Base-by-base conservation (phyloP, 352 stramenopile genomes). In the Pythium diclinum region DNA sequence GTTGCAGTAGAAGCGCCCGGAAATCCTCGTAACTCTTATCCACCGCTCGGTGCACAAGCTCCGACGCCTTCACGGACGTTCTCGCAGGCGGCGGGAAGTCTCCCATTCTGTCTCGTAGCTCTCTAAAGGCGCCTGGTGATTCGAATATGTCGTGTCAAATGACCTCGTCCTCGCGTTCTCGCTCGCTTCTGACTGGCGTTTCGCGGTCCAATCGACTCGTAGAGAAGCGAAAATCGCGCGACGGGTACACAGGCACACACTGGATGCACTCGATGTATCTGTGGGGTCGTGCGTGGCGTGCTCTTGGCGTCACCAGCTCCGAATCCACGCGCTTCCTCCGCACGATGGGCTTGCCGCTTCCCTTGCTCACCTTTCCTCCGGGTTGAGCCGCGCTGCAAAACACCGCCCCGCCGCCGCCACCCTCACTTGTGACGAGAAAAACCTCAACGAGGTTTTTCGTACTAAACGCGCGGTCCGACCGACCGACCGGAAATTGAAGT, bases 11-110 rank as follows among this genome's bases (percentile, higher is more conserved):
- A 51, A 94, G 72, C 58, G 81, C 69, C 25, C 83, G 85, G 63
- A 94, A 85, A 55, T 91, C 79, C 53, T 94, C 86, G 56, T 94
- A 94, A 71, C 82, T 92, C 70, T 84, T 86, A 66, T 92, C 83
- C 19, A 94, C 84, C 4, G 83, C 83, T 55, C 84, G 82, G 44
- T 92, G 81, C 40, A 92, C 73, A 32, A 94, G 77, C 73, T 91
- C 86, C 7, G 81, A 88, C 13, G 84, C 83, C 67, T 85, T 88
- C 28, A 93, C 78, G 67, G 67, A 81, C 48, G 75, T 83, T 51
- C 74, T 76, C 58, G 76, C 63, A 25, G 73, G 82, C 48, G 81
- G 80, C 17, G 83, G 84, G 56, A 91, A 90, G 63, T 92, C 84
- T 44, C 80, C 79, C 84, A 92, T 92, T 13, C 49, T 30, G 11